phyloP scores from a whole-genome alignment of 2,329 filamentous ascomycete genomes.

The Scortechinia acanthostroma region DNA sequence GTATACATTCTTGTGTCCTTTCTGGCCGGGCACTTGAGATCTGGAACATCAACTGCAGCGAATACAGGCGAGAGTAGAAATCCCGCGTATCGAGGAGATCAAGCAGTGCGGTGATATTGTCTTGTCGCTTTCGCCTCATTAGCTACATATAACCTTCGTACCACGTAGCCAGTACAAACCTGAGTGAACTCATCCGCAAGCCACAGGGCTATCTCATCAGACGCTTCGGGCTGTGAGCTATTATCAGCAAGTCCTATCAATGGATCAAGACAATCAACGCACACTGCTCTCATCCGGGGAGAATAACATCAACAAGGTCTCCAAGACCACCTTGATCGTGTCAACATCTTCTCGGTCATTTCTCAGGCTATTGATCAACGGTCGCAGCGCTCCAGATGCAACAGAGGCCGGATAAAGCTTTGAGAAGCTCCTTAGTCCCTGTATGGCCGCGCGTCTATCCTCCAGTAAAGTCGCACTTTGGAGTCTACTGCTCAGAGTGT shows the following conservation, averaged over 20 bases:
- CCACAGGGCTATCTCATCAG: constrained; percentile 92
- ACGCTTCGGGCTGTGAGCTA: constrained; percentile 89
- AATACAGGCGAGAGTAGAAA: constrained; percentile 87
- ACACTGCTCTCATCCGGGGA: constrained; percentile 62
- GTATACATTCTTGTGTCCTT: constrained; percentile 87
- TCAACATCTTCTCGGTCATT: constrained; percentile 93
- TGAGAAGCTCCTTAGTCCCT: constrained; percentile 88
- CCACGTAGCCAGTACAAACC: too few relatives aligned
- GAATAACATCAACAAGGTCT: constrained; percentile 93
- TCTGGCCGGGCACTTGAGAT: constrained; percentile 81
- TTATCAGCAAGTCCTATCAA: too few relatives aligned
- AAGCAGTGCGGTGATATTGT: constrained; percentile 86
- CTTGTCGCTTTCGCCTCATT: too few relatives aligned
- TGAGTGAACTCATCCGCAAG: constrained; percentile 96
- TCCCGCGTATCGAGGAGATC: constrained; percentile 81
- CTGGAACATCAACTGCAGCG: constrained; percentile 78
- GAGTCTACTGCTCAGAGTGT: constrained; percentile 77
- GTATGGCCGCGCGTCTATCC: constrained; percentile 85
- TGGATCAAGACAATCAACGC: too few relatives aligned
- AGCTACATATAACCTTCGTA: too few relatives aligned
- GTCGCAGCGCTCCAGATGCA: constrained; percentile 82
- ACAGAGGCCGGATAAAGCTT: constrained; percentile 95
- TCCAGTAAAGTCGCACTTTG: constrained; percentile 86
- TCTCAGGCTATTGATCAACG: constrained; percentile 75
- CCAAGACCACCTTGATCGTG: constrained; percentile 87